Percentiles rank a stretch among this genome's conserved stretches.
Conservation (phyloP, 192 early-diverging fungal genomes). For the Coemansia sp. region DNA sequence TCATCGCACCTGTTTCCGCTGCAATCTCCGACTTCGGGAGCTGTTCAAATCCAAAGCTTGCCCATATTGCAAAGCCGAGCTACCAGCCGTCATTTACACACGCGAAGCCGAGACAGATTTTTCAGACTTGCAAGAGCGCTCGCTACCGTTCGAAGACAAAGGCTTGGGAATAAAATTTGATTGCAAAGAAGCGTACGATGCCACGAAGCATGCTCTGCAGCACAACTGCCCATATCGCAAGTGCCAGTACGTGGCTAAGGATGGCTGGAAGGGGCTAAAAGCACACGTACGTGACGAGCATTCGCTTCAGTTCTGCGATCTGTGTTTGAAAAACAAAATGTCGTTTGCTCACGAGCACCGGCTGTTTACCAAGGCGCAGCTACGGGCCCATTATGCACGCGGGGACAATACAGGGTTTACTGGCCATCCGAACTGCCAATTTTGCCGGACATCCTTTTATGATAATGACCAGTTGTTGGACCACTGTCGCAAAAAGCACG, state of each 20-base stretch:
- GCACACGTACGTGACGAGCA: conserved; percentile 78
- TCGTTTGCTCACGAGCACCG: conserved; percentile 91
- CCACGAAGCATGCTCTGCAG: conserved; percentile 66
- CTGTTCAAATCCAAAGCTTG: conserved; percentile 85
- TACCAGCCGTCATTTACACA: conserved; percentile 76
- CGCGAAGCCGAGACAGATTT: conserved; percentile 58
- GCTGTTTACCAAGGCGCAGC: conserved; percentile 72
- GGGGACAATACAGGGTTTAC: conserved; percentile 74
- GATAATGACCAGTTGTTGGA: conserved; percentile 92
- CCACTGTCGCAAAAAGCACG: conserved; percentile 90
- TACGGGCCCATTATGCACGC: conserved; percentile 71
- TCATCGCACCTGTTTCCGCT: conserved; percentile 90
- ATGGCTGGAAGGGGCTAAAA: conserved; percentile 83
- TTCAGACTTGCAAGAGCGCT: conserved; percentile 52
- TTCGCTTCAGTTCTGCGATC: conserved; percentile 74
- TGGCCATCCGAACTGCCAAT: conserved; percentile 89
- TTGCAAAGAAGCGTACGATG: conserved; percentile 67
- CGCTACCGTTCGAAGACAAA: conserved; percentile 63
- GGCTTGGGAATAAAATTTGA: conserved; percentile 76
- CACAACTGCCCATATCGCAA: conserved; percentile 85
- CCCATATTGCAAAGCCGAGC: conserved; percentile 89
- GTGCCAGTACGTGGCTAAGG: conserved; percentile 71
- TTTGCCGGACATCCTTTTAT: conserved; percentile 82
- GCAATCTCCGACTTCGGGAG: conserved; percentile 84
- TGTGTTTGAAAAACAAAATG: conserved; percentile 87